Conservation (phyloP, 257 asterid genomes). For the Anisodus acutangulus region DNA sequence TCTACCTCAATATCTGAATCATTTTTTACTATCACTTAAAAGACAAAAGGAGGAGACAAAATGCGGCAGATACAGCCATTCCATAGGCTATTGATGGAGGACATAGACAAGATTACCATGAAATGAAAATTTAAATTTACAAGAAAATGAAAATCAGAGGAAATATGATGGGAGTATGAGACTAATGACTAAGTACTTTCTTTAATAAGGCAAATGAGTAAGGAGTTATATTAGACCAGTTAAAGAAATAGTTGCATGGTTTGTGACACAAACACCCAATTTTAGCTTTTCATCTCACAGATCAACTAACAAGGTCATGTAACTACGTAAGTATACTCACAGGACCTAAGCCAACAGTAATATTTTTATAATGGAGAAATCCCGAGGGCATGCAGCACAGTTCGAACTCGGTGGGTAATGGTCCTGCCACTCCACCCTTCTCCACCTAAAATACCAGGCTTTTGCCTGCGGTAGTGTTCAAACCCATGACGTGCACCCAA, state of each 20-base stretch:
- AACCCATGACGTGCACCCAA: not conserved
- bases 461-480: not conserved
- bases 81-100: slow-evolving; percentile 4
- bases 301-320: not conserved
- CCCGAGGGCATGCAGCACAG: not conserved
- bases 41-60: slow-evolving; percentile 6
- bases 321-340: not conserved
- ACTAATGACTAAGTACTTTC: not conserved
- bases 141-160: not conserved
- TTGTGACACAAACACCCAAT: not conserved
- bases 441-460: not conserved
- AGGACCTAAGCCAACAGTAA: not conserved
- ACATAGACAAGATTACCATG: slow-evolving; percentile 1
- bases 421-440: not conserved
- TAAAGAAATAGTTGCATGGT: not conserved
- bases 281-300: not conserved
- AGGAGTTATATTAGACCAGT: not conserved
- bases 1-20: slow-evolving; percentile 20
- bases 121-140: not conserved
- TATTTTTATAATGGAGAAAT: not conserved
- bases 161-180: not conserved
- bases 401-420: not conserved
- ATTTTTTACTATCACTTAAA: not conserved
- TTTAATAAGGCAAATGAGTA: not conserved
- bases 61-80: not conserved